Evolutionary conservation across 2,329 filamentous ascomycete species (phyloP), one percentile per base, ranked within the genome.

Genomic region (Aspergillus fructus): DNA sequence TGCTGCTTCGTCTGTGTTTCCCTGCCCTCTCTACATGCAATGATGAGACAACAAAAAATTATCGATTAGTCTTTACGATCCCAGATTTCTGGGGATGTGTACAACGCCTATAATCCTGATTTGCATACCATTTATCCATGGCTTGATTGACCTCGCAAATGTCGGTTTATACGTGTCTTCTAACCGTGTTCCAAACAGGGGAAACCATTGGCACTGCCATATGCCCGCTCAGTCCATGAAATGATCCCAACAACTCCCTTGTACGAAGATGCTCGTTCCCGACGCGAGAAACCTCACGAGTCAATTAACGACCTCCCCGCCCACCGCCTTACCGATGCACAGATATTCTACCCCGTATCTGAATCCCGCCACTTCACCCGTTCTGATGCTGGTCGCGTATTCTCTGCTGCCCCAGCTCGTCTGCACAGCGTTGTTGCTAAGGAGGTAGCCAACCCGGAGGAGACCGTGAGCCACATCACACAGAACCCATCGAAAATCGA

Each of bases 11-110:
- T 21, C 24, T 24, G 24, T 24, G 24, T 24, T 24, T 24, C 19
- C 19, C 19, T 19, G 19, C 3, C 19, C 19, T 19, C 42, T 23
- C 55, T n/a, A 19, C 23, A 27, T 67, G 55, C 60, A 59, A 80
- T 89, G 87, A 89, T 89, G 87, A 90, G 83, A 81, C 78, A 85
- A 83, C 43, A 53, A 79, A 84, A 85, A 87, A 86, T 85, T 89
- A 80, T 85, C 93, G 93, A 97, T 97, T 96, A 97, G 93, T 97
- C 93, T 96, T 96, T 83, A 97, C 96, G 93, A 97, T 93, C 87
- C 76, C 68, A 64, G 62, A 64, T 55, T 24, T 13, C 66, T 65
- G 70, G 70, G 70, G 86, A 74, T 97, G 77, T 67, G 75, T 76
- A 74, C 68, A 84, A 83, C 87, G 85, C 88, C 85, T 66, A 64